These are phyloP conservation scores for Gossypium davidsonii DNA, from an alignment of 441 rosid species.

Conservation along the genomic window DNA sequence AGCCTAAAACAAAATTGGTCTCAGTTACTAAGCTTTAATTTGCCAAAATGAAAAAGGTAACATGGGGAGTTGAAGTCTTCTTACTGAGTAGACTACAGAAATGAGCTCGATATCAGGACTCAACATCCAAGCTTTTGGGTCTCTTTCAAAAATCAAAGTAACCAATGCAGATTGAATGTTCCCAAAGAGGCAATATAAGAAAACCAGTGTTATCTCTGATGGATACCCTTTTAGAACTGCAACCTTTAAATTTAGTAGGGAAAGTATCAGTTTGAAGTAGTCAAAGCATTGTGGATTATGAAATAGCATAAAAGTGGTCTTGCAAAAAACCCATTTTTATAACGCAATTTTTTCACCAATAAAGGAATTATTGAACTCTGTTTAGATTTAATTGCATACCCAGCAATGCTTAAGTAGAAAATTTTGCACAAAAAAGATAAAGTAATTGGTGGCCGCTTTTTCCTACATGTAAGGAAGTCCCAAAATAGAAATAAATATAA, in stretches of 20 bases:
- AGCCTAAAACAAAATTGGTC: constrained; percentile 27
- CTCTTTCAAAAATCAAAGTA: constrained; percentile 32
- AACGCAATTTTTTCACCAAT: background rate
- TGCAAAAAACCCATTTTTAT: constrained; percentile 11
- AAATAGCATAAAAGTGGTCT: background rate
- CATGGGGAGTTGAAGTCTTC: background rate
- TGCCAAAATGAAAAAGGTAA: background rate
- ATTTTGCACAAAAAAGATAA: constrained; percentile 38
- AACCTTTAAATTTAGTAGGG: constrained; percentile 27
- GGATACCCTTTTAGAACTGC: constrained; percentile 40
- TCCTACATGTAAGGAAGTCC: constrained; percentile 19
- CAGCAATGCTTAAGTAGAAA: constrained; percentile 41
- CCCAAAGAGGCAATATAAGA: constrained; percentile 43
- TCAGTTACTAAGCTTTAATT: background rate
- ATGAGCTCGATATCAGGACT: constrained; percentile 29
- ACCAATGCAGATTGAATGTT: constrained; percentile 35
- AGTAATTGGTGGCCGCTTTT: constrained; percentile 30
- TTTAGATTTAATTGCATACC: constrained; percentile 24
- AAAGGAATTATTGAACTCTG: background rate
- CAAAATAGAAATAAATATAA: background rate
- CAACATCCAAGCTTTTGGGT: constrained; percentile 42
- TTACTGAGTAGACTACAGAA: constrained; percentile 34
- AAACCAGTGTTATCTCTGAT: constrained; percentile 34
- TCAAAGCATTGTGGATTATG: background rate
- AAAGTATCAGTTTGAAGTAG: background rate